These are phyloP conservation scores for Leptographium procerum DNA, from an alignment of 2,329 filamentous ascomycete species.

Conservation along the genomic window DNA sequence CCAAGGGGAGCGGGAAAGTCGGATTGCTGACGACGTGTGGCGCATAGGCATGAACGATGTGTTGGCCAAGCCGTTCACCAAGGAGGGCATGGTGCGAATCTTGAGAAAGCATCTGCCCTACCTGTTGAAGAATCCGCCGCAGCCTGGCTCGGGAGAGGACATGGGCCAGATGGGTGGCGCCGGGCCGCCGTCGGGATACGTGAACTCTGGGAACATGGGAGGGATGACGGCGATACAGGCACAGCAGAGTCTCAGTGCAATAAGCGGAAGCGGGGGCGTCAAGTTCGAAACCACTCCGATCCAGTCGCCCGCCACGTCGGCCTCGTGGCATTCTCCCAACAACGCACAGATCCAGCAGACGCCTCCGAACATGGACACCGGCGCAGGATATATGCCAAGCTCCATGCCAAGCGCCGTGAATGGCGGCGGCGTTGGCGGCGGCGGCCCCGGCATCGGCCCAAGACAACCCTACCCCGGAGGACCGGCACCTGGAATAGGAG, in stretches of 20 bases:
- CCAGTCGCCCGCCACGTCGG: constrained; percentile 37
- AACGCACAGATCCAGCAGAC: constrained; percentile 33
- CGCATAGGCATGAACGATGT: constrained; percentile 88
- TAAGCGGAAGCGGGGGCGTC: constrained; percentile 21
- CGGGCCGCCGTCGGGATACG: constrained; percentile 5
- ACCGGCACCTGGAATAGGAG: constrained; percentile 18
- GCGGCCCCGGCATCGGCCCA: constrained; percentile 17
- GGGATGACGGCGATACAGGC: constrained; percentile 16
- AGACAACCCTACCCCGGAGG: constrained; percentile 11
- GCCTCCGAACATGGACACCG: constrained; percentile 35
- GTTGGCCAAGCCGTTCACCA: constrained; percentile 90
- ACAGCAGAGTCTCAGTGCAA: constrained; percentile 6
- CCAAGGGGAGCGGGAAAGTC: constrained; percentile 15
- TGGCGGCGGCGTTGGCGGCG: constrained; percentile 18
- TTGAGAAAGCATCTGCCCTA: constrained; percentile 82
- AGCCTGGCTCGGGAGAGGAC: constrained; percentile 27
- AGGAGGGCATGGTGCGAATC: constrained; percentile 71
- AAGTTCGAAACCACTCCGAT: constrained; percentile 47
- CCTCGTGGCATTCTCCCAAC: constrained; percentile 39
- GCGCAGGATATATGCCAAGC: constrained; percentile 31
- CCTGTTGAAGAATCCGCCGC: constrained; percentile 57
- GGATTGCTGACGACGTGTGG: background rate
- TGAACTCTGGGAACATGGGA: constrained; percentile 22
- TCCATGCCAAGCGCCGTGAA: constrained; percentile 31
- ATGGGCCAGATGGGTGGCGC: constrained; percentile 15